Percentiles rank a stretch among this genome's conserved stretches.
These are phyloP conservation scores for Aureobasidium sp. DNA, from an alignment of 2,329 filamentous ascomycete genomes.

Conservation along the genomic window DNA sequence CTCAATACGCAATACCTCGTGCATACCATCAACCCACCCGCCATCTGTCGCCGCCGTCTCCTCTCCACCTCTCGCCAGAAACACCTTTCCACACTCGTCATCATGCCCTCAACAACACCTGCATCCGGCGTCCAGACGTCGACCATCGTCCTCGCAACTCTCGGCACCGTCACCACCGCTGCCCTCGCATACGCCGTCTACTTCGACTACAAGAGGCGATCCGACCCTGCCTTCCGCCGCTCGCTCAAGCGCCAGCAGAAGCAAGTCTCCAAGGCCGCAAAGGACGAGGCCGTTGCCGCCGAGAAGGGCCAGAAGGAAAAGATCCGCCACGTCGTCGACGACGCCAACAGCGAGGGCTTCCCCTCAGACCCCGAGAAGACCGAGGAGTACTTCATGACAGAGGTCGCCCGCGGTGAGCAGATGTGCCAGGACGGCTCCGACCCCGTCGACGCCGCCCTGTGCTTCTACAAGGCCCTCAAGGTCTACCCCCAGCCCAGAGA, in stretches of 20 bases:
- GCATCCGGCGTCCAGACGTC: conserved; percentile 44
- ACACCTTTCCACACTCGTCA: neutral
- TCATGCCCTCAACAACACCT: conserved; percentile 30
- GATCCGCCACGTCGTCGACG: conserved; percentile 69
- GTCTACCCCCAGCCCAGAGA: conserved; percentile 93
- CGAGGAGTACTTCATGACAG: conserved; percentile 93
- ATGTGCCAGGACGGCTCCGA: conserved; percentile 70
- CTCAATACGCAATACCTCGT: neutral
- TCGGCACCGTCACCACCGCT: conserved; percentile 53
- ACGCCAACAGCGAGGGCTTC: conserved; percentile 86
- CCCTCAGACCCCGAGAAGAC: conserved; percentile 85
- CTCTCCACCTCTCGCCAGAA: neutral
- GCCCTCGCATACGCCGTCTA: conserved; percentile 59
- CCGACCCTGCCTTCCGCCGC: conserved; percentile 57
- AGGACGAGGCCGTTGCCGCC: conserved; percentile 63
- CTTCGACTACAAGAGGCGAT: conserved; percentile 60
- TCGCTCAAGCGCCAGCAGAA: conserved; percentile 67
- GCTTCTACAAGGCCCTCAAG: conserved; percentile 98
- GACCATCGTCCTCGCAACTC: conserved; percentile 51
- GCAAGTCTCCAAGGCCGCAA: conserved; percentile 61
- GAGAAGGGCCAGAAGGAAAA: conserved; percentile 61
- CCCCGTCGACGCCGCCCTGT: conserved; percentile 75
- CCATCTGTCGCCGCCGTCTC: neutral
- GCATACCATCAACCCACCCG: neutral
- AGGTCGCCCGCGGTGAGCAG: conserved; percentile 81